Evolutionary conservation across 129 eudicot species (phyloP).

Genomic region (carrot (Daucus carota)): DH1_v3.0 NC_030381.2:45033501-45034000

Average conservation of each 20-base stretch:
- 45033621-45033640: conserved; percentile 97
- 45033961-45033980: no score
- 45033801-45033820: conserved; percentile 71
- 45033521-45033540: conserved; percentile 93
- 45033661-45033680: conserved; percentile 95
- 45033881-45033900: conserved; percentile 42
- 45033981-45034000: no score
- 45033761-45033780: conserved; percentile 91
- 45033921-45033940: conserved; percentile 83
- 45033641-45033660: conserved; percentile 75
- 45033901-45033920: conserved; percentile 84
- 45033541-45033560: conserved; percentile 94
- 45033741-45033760: conserved; percentile 91
- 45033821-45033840: conserved; percentile 67
- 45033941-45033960: conserved; percentile 77
- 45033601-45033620: conserved; percentile 73
- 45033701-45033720: conserved; percentile 97
- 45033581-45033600: conserved; percentile 75
- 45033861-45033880: conserved; percentile 74
- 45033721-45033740: conserved; percentile 92
- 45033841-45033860: conserved; percentile 42
- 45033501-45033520: conserved; percentile 72
- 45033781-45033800: conserved; percentile 63
- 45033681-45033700: conserved; percentile 90
- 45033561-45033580: conserved; percentile 66